Base-by-base conservation (phyloP, 1,139 yeast genomes). In the Entelexis paramagnoliae region DNA sequence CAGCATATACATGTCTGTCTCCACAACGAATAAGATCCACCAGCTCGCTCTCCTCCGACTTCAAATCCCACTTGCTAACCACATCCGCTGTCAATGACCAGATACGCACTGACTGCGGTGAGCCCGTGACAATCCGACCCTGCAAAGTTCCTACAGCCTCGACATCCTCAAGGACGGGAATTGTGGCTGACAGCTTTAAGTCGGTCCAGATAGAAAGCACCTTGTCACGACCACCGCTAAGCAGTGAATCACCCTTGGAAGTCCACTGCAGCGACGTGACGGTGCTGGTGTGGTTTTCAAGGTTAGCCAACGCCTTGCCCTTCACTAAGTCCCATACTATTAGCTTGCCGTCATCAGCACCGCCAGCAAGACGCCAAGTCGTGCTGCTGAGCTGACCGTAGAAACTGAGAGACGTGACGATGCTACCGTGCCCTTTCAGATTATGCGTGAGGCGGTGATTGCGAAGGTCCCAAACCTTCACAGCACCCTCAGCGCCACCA, bases 401-500 rank as follows among this genome's bases (percentile, higher is more conserved):
- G 66, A 91, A 87, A 33, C 72, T 69, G 52, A 91, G 68, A 3
- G 94, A 79, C 53, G 95, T 83, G 43, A 91, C 76, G 7, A 95
- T 84, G n/a, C 94, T 82, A 20, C 95, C 95, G 66, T 93, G 99
- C 0, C 98, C 97, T 65, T 86, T 83, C 56, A 91, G 76, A 17
- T 87, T 81, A 68, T 91, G 98, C 0, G 98, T 91, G 2, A 83
- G 78, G 59, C 77, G 87, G 1, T 94, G 93, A 34, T 89, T 89
- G 58, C 80, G 89, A 44, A 91, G 76, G 66, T 91, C 98, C 84
- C 95, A 88, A 2, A 93, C 95, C 48, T 87, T 81, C 20, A 89
- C 84, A 39, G 80, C 78, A 48, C 98, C 97, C 65, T 93, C 98
- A 0, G 96, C 84, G 46, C 95, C 91, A 48, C 99, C 99, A 62